Base-by-base conservation (phyloP, 208 protist species). In the Leishmania major region DNA sequence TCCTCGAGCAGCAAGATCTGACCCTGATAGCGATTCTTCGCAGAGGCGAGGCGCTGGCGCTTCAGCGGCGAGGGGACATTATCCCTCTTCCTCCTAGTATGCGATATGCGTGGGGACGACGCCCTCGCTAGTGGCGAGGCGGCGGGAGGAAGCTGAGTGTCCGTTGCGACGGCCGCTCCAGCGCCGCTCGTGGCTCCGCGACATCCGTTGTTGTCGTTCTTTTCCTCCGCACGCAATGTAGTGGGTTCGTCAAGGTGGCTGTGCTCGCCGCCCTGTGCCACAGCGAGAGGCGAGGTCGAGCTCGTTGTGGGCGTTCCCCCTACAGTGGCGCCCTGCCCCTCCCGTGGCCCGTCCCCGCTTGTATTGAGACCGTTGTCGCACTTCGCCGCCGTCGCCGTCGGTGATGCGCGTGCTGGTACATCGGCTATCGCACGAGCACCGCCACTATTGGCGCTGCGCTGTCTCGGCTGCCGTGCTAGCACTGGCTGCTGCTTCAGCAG, bases 1-100 rank as follows among this genome's bases (percentile, higher is more conserved):
- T 49, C 70, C 45, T 75, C 70, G 10, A 75, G 70, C n/a, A 22
- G 28, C 70, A 75, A 55, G 28, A 75, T 55, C 70, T 75, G 45
- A 49, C 70, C 70, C 70, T 75, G 70, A 37, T 75, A 55, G 45
- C 45, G 70, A 55, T 45, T 45, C 28, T 28, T 49, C 28, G 22
- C 22, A 10, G 45, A 28, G 45, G 3, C 25, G 15, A 28, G 40
- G 6, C 31, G 70, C 31, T 57, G 70, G 40, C 11, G 70, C 70
- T 55, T 75, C 22, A 37, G 25, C 22, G 25, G 40, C 22, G 70
- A 45, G 28, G 17, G 70, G 28, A 6, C 47, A 22, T 19, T 75
- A 13, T 15, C 25, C 45, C 45, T 15, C 45, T 31, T 37, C 22
- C 15, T 57, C 45, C 19, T 37, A 10, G 45, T 0, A n/a, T 17